Evolutionary conservation across 176 grass and related monocot species (phyloP).

Genomic region (Hordeum marinum): DNA sequence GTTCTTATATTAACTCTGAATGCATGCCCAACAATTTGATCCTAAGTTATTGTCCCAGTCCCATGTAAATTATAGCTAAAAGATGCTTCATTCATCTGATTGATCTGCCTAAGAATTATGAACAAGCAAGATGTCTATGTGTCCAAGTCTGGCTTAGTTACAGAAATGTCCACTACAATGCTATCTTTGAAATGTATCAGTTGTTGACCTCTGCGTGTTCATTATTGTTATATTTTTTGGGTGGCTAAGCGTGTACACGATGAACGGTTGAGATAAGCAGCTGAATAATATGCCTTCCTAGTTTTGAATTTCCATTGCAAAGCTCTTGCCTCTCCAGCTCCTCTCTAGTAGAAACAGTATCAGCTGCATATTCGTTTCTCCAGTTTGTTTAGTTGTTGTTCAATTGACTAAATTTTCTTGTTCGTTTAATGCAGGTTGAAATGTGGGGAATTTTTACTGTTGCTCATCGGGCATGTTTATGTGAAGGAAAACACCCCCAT

Average conservation of each 20-base stretch:
- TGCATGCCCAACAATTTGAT: background rate
- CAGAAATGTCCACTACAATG: background rate
- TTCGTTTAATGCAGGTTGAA: conserved; percentile 68
- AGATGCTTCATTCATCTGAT: background rate
- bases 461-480: conserved; percentile 83
- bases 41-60: background rate
- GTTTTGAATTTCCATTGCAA: background rate
- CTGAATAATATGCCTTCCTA: background rate
- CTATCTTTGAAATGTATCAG: background rate
- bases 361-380: background rate
- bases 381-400: background rate
- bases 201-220: background rate
- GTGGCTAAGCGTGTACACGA: background rate
- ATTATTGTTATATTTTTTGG: background rate
- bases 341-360: background rate
- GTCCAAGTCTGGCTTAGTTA: background rate
- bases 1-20: background rate
- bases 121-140: background rate
- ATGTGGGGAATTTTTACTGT: conserved; percentile 83
- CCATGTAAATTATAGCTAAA: conserved; percentile 10
- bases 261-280: background rate
- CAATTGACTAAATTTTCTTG: background rate
- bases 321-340: background rate
- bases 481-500: conserved; percentile 81
- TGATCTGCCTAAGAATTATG: background rate